These are phyloP conservation scores for Calonectria pseudoturangicola DNA, from an alignment of 2,329 filamentous ascomycete genomes.

Conservation along the genomic window DNA sequence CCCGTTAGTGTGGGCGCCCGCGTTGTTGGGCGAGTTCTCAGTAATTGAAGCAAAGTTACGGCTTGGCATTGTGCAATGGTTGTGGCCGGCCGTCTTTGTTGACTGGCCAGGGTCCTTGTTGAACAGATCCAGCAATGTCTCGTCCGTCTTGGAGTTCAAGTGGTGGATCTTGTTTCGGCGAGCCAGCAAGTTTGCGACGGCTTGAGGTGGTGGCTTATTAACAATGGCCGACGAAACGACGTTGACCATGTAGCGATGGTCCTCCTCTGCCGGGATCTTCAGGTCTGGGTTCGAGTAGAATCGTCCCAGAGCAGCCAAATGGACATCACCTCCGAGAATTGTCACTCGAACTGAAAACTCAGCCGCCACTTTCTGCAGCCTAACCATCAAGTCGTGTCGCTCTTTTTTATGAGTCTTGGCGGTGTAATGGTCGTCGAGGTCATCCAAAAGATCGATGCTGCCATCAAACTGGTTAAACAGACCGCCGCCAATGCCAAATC, in stretches of 20 bases:
- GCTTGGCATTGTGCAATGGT: slow-evolving; percentile 92
- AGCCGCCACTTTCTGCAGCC: slow-evolving; percentile 87
- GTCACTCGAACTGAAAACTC: slow-evolving; percentile 93
- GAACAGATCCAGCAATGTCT: slow-evolving; percentile 95
- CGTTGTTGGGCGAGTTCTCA: slow-evolving; percentile 83
- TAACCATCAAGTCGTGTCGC: slow-evolving; percentile 84
- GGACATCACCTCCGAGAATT: slow-evolving; percentile 95
- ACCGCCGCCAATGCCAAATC: slow-evolving; percentile 88
- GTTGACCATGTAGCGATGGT: slow-evolving; percentile 97
- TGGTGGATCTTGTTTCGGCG: slow-evolving; percentile 90
- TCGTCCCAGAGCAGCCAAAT: slow-evolving; percentile 91
- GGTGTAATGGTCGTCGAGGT: slow-evolving; percentile 97
- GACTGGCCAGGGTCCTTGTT: slow-evolving; percentile 87
- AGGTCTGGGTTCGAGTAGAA: slow-evolving; percentile 94
- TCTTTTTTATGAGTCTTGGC: slow-evolving; percentile 93
- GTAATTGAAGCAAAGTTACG: slow-evolving; percentile 95
- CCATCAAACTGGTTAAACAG: slow-evolving; percentile 97
- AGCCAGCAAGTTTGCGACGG: slow-evolving; percentile 91
- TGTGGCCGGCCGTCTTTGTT: slow-evolving; percentile 83
- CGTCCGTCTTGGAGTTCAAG: slow-evolving; percentile 84
- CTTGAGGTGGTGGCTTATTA: slow-evolving; percentile 92
- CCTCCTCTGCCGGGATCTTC: slow-evolving; percentile 84
- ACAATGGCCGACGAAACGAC: slow-evolving; percentile 96
- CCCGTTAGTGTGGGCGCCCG: slow-evolving; percentile 50
- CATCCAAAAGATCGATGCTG: slow-evolving; percentile 92